phyloP scores from a whole-genome alignment of 495 filamentous ascomycete species.

The Aspergillus funiculosus region DNA sequence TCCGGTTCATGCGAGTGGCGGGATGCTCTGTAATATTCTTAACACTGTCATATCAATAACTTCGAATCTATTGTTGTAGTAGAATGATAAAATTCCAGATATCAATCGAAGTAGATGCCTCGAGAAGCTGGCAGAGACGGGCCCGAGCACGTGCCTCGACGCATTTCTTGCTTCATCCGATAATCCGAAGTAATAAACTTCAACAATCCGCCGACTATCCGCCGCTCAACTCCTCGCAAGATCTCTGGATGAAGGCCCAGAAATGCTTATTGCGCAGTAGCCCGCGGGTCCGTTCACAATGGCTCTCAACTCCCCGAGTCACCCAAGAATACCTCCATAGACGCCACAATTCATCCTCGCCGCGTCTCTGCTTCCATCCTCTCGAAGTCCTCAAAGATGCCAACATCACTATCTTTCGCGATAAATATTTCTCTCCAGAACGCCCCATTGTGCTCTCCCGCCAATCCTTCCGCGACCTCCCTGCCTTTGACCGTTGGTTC shows the following conservation, averaged over 20 bases:
- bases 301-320: not conserved
- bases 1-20: no score
- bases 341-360: conserved; percentile 19
- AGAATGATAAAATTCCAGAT: no score
- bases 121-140: no score
- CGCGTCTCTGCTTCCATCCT: conserved; percentile 21
- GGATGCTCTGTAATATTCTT: no score
- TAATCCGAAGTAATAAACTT: no score
- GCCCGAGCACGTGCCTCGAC: no score
- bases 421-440: conserved; percentile 41
- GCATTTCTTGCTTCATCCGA: no score
- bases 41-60: no score
- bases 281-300: conserved; percentile 13
- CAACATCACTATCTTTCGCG: conserved; percentile 43
- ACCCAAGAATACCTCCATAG: not conserved
- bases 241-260: conserved; percentile 29
- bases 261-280: conserved; percentile 19
- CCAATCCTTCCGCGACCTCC: conserved; percentile 38
- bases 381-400: conserved; percentile 28
- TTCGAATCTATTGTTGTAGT: no score
- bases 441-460: conserved; percentile 46
- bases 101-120: no score
- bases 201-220: not conserved
- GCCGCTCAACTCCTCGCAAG: conserved; percentile 1
- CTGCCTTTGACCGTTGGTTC: conserved; percentile 54